Conservation (phyloP, 192 early-diverging fungal species). For the Pecoramyces ruminantium region DNA sequence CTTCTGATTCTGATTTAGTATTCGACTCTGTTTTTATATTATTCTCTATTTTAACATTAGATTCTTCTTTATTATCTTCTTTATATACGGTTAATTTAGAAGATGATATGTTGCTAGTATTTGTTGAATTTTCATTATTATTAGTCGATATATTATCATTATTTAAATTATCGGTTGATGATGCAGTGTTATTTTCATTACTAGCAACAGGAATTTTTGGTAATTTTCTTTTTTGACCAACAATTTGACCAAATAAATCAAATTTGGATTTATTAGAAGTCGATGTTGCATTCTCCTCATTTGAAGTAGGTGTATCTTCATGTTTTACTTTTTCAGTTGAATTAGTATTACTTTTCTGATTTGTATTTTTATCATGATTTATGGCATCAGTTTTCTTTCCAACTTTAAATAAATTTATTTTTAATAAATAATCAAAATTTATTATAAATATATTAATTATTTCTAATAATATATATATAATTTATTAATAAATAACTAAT, state of each 20-base stretch:
- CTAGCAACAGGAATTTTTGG: background rate
- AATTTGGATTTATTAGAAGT: background rate
- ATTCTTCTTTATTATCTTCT: background rate
- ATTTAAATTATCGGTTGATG: background rate
- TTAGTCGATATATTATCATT: background rate
- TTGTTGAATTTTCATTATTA: background rate
- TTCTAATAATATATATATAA: too few relatives aligned
- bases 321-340: background rate
- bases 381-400: too few relatives aligned
- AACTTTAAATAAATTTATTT: too few relatives aligned
- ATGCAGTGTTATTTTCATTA: background rate
- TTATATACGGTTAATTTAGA: background rate
- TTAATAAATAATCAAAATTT: too few relatives aligned
- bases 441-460: too few relatives aligned
- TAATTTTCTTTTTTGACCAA: background rate
- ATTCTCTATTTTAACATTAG: background rate
- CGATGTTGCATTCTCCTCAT: background rate
- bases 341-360: background rate
- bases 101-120: background rate
- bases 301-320: background rate
- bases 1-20: background rate
- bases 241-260: background rate
- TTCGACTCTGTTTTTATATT: background rate
- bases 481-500: background rate
- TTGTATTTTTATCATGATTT: background rate